These are phyloP conservation scores for Trametes meyenii DNA, from an alignment of 768 basidiomycete species.

Conservation along the genomic window DNA sequence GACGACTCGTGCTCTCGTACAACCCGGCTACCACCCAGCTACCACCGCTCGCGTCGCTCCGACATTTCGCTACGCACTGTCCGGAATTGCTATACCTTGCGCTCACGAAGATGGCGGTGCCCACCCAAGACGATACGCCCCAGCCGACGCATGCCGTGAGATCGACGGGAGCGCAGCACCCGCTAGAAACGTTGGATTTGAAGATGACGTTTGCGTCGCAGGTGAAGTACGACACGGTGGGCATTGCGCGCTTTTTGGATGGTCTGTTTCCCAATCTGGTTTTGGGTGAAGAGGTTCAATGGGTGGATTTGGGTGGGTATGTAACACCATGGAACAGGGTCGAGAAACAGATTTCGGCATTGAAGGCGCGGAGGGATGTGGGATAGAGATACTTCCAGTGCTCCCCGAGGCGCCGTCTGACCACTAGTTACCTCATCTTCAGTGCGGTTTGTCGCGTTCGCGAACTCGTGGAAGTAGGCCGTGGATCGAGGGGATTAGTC, in stretches of 20 bases:
- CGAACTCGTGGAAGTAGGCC: no score
- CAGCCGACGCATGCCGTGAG: no score
- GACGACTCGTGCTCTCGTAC: background rate
- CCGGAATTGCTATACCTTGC: constrained; percentile 8
- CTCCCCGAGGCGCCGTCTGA: no score
- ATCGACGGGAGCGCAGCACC: background rate
- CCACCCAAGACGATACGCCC: background rate
- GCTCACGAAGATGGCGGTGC: constrained; percentile 9
- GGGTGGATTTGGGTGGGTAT: background rate
- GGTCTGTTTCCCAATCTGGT: constrained; percentile 13
- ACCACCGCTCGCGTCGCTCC: constrained; percentile 1
- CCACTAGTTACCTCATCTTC: no score
- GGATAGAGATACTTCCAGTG: no score
- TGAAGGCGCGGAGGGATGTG: background rate
- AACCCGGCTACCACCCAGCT: background rate
- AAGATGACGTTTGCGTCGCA: background rate
- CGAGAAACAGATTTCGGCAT: background rate
- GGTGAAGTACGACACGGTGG: background rate
- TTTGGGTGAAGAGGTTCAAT: background rate
- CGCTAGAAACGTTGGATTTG: constrained; percentile 6
- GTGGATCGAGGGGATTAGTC: no score
- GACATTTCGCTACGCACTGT: constrained; percentile 12
- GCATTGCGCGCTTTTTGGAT: constrained; percentile 12
- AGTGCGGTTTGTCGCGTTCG: no score
- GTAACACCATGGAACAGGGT: background rate